Conservation (phyloP, 2,329 filamentous ascomycete genomes). For the Diplodia mutila region DNA sequence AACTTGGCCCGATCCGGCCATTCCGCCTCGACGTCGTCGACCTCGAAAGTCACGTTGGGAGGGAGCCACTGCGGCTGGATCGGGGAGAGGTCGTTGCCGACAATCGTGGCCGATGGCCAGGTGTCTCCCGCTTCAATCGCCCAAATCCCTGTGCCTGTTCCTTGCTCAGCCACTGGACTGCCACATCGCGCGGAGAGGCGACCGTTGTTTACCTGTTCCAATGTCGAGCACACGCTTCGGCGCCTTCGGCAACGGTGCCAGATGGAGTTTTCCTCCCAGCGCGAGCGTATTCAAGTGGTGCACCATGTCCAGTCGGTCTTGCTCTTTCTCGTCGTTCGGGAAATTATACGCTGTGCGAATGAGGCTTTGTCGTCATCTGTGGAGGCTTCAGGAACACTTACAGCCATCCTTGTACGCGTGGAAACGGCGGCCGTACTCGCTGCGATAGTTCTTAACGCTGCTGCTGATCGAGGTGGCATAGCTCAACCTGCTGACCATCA, state of each 20-base stretch:
- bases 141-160: constrained; percentile 23
- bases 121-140: constrained; percentile 38
- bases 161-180: not conserved
- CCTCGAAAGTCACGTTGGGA: constrained; percentile 63
- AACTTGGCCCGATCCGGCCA: constrained; percentile 59
- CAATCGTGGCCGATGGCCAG: constrained; percentile 35
- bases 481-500: constrained; percentile 3
- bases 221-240: constrained; percentile 29
- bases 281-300: constrained; percentile 10
- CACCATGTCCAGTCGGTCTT: constrained; percentile 25
- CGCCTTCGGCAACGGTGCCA: constrained; percentile 29
- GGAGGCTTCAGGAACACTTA: not conserved
- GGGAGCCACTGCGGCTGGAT: constrained; percentile 58
- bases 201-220: not conserved
- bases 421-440: constrained; percentile 40
- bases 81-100: constrained; percentile 52
- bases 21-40: constrained; percentile 64
- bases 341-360: constrained; percentile 32
- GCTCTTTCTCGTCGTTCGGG: constrained; percentile 23
- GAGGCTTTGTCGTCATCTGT: not conserved
- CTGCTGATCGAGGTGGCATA: constrained; percentile 30
- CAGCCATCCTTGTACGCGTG: constrained; percentile 41
- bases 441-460: constrained; percentile 29
- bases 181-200: not conserved
- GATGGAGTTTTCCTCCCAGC: constrained; percentile 26